Conservation (phyloP, 768 basidiomycete genomes). For the Mycena crocata region DNA sequence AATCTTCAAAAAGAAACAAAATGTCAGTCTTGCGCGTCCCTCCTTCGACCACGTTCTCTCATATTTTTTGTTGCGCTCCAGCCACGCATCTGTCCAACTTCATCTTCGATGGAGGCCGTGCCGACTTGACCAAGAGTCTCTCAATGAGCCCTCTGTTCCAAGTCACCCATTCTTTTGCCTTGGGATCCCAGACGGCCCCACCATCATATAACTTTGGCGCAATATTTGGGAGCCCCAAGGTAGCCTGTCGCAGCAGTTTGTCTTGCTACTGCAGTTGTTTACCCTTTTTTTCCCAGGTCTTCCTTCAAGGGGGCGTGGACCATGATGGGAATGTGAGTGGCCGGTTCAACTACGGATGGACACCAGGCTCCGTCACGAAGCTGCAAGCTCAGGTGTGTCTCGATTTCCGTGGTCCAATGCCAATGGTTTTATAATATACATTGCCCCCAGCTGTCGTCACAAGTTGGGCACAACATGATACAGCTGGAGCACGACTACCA, state of each 20-base stretch:
- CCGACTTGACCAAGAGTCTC: conserved; percentile 93
- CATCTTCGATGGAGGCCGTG: conserved; percentile 96
- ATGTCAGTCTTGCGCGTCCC: conserved; percentile 58
- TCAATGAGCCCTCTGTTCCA: conserved; percentile 97
- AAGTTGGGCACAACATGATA: conserved; percentile 88
- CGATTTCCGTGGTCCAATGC: conserved; percentile 3
- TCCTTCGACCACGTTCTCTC: conserved; percentile 16
- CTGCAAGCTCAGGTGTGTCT: conserved; percentile 83
- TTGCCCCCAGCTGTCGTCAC: conserved; percentile 80
- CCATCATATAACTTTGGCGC: conserved; percentile 96
- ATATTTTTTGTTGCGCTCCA: conserved; percentile 45
- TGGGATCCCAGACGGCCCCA: conserved; percentile 87
- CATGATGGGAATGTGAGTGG: conserved; percentile 92
- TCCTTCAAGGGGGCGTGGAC: conserved; percentile 95
- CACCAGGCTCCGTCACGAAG: conserved; percentile 81
- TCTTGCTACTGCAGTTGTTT: conserved; percentile 29
- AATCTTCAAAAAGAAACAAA: conserved; percentile 95
- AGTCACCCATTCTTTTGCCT: conserved; percentile 94
- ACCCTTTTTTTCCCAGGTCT: conserved; percentile 63
- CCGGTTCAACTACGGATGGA: conserved; percentile 92
- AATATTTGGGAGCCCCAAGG: conserved; percentile 87
- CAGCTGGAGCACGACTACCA: conserved; percentile 95
- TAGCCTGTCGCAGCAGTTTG: conserved; percentile 42
- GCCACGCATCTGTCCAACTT: conserved; percentile 94
- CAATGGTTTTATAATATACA: conserved; percentile 30